Evolutionary conservation across 108 stramenopile species (phyloP).

Genomic region (Stephanodiscus triporus): DNA sequence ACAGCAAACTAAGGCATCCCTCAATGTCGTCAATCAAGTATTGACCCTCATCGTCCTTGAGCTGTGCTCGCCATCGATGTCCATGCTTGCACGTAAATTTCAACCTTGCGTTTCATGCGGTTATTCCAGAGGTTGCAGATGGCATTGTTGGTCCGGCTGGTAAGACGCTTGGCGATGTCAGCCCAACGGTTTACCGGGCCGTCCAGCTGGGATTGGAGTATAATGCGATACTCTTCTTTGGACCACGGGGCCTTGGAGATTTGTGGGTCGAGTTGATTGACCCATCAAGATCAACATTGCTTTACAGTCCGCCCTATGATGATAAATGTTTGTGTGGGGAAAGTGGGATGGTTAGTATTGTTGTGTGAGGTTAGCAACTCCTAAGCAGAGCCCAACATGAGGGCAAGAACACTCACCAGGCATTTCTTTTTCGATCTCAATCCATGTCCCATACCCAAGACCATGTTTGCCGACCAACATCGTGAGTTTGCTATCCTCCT

Average conservation of each 20-base stretch:
- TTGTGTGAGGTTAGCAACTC: not conserved
- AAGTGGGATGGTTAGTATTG: not conserved
- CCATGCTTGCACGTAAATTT: constrained; percentile 71
- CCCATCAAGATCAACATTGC: constrained; percentile 82
- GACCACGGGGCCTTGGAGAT: constrained; percentile 73
- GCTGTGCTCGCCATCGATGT: constrained; percentile 53
- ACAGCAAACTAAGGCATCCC: constrained; percentile 69
- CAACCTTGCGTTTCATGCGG: constrained; percentile 77
- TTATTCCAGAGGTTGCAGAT: constrained; percentile 87
- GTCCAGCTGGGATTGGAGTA: constrained; percentile 64
- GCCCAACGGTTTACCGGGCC: constrained; percentile 74
- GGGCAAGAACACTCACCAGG: constrained; percentile 38
- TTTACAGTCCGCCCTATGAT: constrained; percentile 61
- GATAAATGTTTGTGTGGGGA: not conserved
- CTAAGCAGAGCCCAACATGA: not conserved
- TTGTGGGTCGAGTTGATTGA: constrained; percentile 72
- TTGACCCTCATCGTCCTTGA: constrained; percentile 52
- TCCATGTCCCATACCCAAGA: constrained; percentile 88
- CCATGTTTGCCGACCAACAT: constrained; percentile 62
- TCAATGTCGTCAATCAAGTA: constrained; percentile 79
- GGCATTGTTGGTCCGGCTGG: constrained; percentile 80
- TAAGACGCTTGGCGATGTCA: constrained; percentile 74
- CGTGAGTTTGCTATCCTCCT: constrained; percentile 70
- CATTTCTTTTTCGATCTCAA: constrained; percentile 73
- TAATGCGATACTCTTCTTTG: constrained; percentile 60